Percentiles rank a stretch among this genome's conserved stretches.
Evolutionary conservation across 2,329 filamentous ascomycete species (phyloP).

Genomic region (Alternaria conjuncta): DNA sequence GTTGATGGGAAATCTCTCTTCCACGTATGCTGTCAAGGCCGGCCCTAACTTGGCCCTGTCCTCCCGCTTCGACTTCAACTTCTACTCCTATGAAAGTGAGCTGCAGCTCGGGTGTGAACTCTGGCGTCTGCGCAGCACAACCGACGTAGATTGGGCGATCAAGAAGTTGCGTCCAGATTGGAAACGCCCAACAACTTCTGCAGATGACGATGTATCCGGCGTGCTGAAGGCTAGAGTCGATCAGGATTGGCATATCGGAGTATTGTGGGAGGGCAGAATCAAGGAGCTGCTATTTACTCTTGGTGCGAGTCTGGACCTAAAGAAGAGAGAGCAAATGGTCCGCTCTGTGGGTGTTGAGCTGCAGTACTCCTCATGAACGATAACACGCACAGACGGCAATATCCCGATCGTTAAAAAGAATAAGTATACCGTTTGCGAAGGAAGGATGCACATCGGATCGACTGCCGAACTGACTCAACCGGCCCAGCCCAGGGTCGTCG

Average conservation of each 20-base stretch:
- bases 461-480: constrained; percentile 1
- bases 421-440: constrained; percentile 8
- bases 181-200: constrained; percentile 37
- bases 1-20: constrained; percentile 89
- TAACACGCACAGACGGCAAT: constrained; percentile 17
- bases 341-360: constrained; percentile 78
- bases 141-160: constrained; percentile 53
- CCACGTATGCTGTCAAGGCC: constrained; percentile 89
- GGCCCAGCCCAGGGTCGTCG: not conserved
- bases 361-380: constrained; percentile 77
- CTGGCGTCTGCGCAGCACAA: constrained; percentile 69
- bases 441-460: constrained; percentile 6
- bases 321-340: constrained; percentile 76
- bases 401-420: constrained; percentile 10
- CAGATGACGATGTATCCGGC: constrained; percentile 74
- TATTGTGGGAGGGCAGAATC: constrained; percentile 91
- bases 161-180: constrained; percentile 53
- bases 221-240: constrained; percentile 90
- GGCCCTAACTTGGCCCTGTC: constrained; percentile 83
- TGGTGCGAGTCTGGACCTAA: constrained; percentile 83
- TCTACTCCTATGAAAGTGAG: constrained; percentile 97
- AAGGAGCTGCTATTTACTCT: constrained; percentile 93
- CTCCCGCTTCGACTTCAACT: constrained; percentile 94
- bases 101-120: constrained; percentile 91
- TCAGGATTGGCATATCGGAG: constrained; percentile 82